Conservation (phyloP, 163 green algal genomes). For the Scenedesmus sp. region DNA sequence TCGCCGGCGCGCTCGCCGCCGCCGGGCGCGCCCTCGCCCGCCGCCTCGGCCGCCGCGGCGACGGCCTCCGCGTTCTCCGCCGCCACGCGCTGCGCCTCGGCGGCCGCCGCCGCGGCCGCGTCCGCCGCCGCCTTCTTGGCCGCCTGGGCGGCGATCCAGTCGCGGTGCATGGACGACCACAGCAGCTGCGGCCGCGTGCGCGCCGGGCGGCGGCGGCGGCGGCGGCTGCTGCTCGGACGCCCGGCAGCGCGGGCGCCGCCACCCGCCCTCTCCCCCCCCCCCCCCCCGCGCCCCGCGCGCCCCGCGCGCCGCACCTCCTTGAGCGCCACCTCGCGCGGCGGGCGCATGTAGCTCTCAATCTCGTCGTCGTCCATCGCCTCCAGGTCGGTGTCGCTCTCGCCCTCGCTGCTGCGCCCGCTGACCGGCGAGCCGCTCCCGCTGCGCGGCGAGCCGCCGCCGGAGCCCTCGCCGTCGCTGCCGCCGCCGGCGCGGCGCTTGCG, state of each 20-base stretch:
- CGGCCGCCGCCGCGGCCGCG: slow-evolving; percentile 22
- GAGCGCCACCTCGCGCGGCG: slow-evolving; percentile 11
- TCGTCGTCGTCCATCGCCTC: slow-evolving; percentile 36
- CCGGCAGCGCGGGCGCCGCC: not conserved
- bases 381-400: slow-evolving; percentile 14
- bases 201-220: not conserved
- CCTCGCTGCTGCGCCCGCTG: no score
- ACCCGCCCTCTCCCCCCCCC: not conserved
- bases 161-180: slow-evolving; percentile 63
- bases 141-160: slow-evolving; percentile 34
- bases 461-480: no score
- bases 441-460: no score
- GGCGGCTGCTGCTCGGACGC: not conserved
- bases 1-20: no score
- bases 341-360: slow-evolving; percentile 31
- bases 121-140: slow-evolving; percentile 37
- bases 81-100: not conserved
- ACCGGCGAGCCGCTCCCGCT: no score
- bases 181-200: slow-evolving; percentile 33
- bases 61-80: slow-evolving; percentile 25
- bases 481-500: no score
- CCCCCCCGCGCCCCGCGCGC: not conserved
- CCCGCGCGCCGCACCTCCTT: slow-evolving; percentile 22
- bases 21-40: no score
- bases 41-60: not conserved